Conservation (phyloP, 2,329 filamentous ascomycete genomes). For the Xylaria sp. region DNA sequence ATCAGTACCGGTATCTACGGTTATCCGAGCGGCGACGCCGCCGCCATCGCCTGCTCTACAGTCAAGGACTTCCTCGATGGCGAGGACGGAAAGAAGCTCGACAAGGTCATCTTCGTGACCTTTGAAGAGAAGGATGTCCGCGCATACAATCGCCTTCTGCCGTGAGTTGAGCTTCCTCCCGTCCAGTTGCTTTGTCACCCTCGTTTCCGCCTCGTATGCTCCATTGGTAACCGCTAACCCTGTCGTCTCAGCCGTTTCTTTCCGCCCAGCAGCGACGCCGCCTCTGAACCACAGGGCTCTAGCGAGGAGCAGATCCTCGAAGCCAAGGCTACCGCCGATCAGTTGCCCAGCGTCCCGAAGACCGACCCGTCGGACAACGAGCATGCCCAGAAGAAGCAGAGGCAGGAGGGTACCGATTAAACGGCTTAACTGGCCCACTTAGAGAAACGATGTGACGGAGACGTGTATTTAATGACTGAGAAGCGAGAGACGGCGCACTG, state of each 20-base stretch:
- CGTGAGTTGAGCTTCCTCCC: constrained; percentile 69
- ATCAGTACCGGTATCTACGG: constrained; percentile 92
- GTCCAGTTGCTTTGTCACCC: not conserved
- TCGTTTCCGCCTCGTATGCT: not conserved
- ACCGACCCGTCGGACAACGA: constrained; percentile 50
- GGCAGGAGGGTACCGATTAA: constrained; percentile 41
- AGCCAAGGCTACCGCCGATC: constrained; percentile 45
- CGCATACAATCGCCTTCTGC: constrained; percentile 76
- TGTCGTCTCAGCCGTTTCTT: constrained; percentile 42
- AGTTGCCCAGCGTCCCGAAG: constrained; percentile 53
- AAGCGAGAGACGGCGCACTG: not conserved
- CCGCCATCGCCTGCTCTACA: constrained; percentile 73
- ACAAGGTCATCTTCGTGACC: constrained; percentile 85
- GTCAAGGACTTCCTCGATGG: constrained; percentile 67
- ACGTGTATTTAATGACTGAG: not conserved
- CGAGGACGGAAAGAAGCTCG: constrained; percentile 63
- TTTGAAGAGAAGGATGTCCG: constrained; percentile 81
- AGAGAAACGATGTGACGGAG: not conserved
- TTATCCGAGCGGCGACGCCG: constrained; percentile 81
- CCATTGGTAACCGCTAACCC: not conserved
- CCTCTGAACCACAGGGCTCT: constrained; percentile 31
- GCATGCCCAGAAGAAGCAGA: constrained; percentile 52
- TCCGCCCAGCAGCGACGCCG: constrained; percentile 39
- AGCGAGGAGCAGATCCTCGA: constrained; percentile 42
- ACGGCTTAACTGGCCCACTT: too few relatives aligned